Evolutionary conservation across 441 rosid species (phyloP), one percentile per base, ranked within the genome.

Genomic region (Breynia disticha): DNA sequence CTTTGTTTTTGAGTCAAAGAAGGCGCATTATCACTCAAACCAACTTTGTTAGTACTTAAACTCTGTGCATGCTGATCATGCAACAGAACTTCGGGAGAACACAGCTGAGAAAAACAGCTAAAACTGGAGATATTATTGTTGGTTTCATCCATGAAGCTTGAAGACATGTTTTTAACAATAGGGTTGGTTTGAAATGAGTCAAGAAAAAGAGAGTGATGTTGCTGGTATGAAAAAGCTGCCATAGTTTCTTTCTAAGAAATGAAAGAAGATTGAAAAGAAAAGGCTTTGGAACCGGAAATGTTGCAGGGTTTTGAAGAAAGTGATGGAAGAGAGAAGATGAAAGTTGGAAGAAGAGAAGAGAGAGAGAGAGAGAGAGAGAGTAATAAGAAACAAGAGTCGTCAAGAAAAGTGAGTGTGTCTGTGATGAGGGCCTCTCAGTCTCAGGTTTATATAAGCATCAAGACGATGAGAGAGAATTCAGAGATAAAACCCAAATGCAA

Each of bases 211-310:
- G 78, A 68, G 42, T 61, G 46, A 43, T 52, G 60, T 21, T 69
- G 81, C 22, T 69, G 81, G 62, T 56, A 59, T 24, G 81, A 63
- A 74, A 71, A 76, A 35, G 78, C 69, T 61, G 84, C 76, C 84
- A 79, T 41, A 0, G 0, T 76, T 41, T 69, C 12, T 4, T 19
- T 14, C 17, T 49, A 32, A 39, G 13, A 48, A 19, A n/a, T n/a
- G 51, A 42, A 19, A 37, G 41, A 5, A 37, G 11, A 37, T 11
- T n/a, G 35, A 28, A 41, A 41, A 41, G 15, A 41, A 9, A 41
- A 15, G 20, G 61, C 61, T 62, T 53, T 48, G 66, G 56, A 62
- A 60, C 50, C 19, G 59, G 18, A 58, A 28, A 48, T 7, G 41
- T 19, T 62, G 60, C 43, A 56, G 45, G 52, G 53, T 50, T 65